Evolutionary conservation across 768 basidiomycete species (phyloP).

Genomic region (Lactifluus rugatus): DNA sequence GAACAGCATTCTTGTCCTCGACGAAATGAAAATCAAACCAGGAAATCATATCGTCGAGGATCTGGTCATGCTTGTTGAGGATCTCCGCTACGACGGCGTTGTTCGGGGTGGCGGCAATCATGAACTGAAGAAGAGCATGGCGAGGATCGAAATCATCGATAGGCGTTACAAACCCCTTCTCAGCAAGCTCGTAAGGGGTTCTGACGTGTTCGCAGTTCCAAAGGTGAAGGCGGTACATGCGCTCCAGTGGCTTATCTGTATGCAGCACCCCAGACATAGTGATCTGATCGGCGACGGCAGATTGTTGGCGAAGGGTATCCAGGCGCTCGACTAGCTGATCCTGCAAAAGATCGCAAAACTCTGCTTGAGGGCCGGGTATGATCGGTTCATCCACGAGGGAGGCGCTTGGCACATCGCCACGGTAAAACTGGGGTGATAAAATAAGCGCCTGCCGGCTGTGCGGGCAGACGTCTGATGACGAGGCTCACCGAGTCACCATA

Average conservation of each 20-base stretch:
- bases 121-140: conserved; percentile 65
- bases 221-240: conserved; percentile 38
- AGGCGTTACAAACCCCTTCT: conserved; percentile 8
- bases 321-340: conserved; percentile 30
- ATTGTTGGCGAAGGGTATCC: conserved; percentile 22
- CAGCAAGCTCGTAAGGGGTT: conserved; percentile 31
- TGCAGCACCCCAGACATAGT: conserved; percentile 30
- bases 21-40: conserved; percentile 37
- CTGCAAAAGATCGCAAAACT: conserved; percentile 41
- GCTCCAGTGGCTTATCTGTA: conserved; percentile 21
- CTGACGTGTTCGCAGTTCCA: conserved; percentile 50
- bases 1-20: conserved; percentile 32
- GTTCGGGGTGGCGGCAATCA: conserved; percentile 60
- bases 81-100: conserved; percentile 40
- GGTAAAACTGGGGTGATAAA: conserved; percentile 51
- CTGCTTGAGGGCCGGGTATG: conserved; percentile 34
- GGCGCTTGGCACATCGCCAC: conserved; percentile 41
- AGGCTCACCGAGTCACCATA: conserved; percentile 15
- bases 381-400: conserved; percentile 23
- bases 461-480: not conserved
- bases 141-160: conserved; percentile 30
- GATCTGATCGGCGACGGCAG: conserved; percentile 22
- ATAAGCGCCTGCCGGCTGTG: not conserved
- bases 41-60: conserved; percentile 41
- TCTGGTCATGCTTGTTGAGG: conserved; percentile 37